These are phyloP conservation scores for Fusarium neocosmosporiellum DNA, from an alignment of 2,329 filamentous ascomycete species.

Conservation along the genomic window DNA sequence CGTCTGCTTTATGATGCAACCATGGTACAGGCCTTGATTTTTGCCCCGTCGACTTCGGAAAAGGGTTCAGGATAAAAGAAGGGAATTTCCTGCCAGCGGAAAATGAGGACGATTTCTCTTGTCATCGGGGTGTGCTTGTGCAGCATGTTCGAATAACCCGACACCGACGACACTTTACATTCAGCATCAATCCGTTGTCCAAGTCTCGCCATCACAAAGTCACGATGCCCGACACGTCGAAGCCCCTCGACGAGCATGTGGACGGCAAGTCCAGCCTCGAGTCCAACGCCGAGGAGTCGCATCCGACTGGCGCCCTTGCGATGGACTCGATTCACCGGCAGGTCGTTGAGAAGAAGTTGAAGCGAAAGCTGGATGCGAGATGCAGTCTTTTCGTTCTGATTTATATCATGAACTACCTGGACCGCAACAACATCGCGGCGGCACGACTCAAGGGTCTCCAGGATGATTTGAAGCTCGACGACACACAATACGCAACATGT, in stretches of 20 bases:
- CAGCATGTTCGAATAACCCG: background rate
- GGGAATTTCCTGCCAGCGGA: background rate
- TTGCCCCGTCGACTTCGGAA: background rate
- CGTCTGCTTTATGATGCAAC: constrained; percentile 25
- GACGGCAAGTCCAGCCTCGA: constrained; percentile 34
- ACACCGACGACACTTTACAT: background rate
- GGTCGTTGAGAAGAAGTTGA: constrained; percentile 71
- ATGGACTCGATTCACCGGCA: constrained; percentile 57
- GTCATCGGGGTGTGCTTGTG: background rate
- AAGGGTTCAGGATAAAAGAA: constrained; percentile 12
- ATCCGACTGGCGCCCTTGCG: constrained; percentile 6
- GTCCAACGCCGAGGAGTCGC: constrained; percentile 23
- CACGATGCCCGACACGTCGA: constrained; percentile 17
- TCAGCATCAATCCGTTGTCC: background rate
- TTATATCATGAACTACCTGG: constrained; percentile 80
- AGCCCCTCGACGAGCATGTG: constrained; percentile 29
- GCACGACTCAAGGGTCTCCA: constrained; percentile 74
- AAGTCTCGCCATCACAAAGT: background rate
- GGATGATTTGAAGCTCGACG: constrained; percentile 65
- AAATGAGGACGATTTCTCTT: background rate
- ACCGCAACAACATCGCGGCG: constrained; percentile 75
- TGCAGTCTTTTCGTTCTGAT: constrained; percentile 78
- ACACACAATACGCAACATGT: constrained; percentile 72
- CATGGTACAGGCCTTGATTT: background rate
- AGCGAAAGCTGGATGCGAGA: constrained; percentile 77